Conservation (phyloP, 108 stramenopile genomes). For the Skeletonema marinoi region DNA sequence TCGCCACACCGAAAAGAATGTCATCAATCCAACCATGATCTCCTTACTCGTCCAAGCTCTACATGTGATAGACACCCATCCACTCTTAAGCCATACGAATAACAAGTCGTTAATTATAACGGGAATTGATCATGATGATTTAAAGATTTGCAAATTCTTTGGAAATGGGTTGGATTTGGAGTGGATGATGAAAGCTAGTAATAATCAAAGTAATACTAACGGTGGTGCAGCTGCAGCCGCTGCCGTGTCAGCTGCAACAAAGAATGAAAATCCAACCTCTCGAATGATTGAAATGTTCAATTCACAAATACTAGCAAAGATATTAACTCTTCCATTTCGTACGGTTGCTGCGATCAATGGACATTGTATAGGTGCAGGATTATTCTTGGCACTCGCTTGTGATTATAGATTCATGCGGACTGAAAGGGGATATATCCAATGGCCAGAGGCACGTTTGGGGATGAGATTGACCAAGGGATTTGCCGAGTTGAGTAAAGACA, state of each 20-base stretch:
- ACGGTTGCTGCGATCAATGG: slow-evolving; percentile 75
- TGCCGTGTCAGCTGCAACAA: background rate
- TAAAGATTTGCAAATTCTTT: slow-evolving; percentile 56
- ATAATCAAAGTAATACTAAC: background rate
- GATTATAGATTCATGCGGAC: slow-evolving; percentile 70
- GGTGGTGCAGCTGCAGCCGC: background rate
- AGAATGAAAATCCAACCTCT: slow-evolving; percentile 3
- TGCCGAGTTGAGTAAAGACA: slow-evolving; percentile 66
- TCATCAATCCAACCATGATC: slow-evolving; percentile 43
- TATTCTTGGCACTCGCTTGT: slow-evolving; percentile 65
- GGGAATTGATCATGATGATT: slow-evolving; percentile 8
- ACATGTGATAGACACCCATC: slow-evolving; percentile 39
- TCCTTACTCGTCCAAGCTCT: slow-evolving; percentile 21
- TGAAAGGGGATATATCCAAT: slow-evolving; percentile 54
- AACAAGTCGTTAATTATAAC: slow-evolving; percentile 43
- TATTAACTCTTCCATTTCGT: slow-evolving; percentile 53
- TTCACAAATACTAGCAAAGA: slow-evolving; percentile 48
- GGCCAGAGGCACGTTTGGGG: slow-evolving; percentile 63
- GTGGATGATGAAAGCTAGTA: slow-evolving; percentile 43
- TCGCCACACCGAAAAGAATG: slow-evolving; percentile 45
- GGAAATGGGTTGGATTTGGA: slow-evolving; percentile 66
- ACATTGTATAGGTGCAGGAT: slow-evolving; percentile 68
- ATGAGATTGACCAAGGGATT: slow-evolving; percentile 70
- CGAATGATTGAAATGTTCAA: slow-evolving; percentile 45
- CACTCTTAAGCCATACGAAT: slow-evolving; percentile 18